These are phyloP conservation scores for Dictyostelium intermedium DNA, from an alignment of 78 protist species.

Conservation along the genomic window DNA sequence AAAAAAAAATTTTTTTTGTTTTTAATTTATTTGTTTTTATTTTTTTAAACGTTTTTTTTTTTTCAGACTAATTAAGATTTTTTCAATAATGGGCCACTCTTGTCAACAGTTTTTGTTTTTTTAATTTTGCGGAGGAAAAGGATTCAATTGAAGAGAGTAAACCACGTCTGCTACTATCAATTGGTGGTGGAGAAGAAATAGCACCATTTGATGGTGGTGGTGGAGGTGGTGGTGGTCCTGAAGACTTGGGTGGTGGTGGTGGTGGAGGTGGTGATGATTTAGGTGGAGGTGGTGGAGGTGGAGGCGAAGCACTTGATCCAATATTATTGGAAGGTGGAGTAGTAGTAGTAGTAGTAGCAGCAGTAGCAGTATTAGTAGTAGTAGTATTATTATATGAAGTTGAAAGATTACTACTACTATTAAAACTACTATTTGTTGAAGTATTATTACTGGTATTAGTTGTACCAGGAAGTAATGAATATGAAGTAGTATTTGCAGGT, in stretches of 20 bases:
- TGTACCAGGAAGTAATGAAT: background rate
- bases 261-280: background rate
- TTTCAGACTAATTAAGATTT: background rate
- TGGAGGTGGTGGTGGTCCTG: background rate
- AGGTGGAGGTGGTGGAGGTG: background rate
- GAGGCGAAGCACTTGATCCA: background rate
- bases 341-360: background rate
- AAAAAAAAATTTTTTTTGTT: background rate
- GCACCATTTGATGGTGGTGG: constrained; percentile 25
- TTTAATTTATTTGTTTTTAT: background rate
- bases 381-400: background rate
- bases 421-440: background rate
- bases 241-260: constrained; percentile 37
- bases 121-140: constrained; percentile 10
- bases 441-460: background rate
- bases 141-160: constrained; percentile 42
- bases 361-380: background rate
- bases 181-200: background rate
- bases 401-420: background rate
- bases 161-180: background rate
- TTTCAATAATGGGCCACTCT: constrained; percentile 30
- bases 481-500: background rate
- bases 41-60: background rate
- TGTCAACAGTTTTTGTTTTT: constrained; percentile 49
- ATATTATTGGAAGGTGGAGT: background rate